phyloP scores from a whole-genome alignment of 768 basidiomycete species.

The Butyriboletus loyo region DNA sequence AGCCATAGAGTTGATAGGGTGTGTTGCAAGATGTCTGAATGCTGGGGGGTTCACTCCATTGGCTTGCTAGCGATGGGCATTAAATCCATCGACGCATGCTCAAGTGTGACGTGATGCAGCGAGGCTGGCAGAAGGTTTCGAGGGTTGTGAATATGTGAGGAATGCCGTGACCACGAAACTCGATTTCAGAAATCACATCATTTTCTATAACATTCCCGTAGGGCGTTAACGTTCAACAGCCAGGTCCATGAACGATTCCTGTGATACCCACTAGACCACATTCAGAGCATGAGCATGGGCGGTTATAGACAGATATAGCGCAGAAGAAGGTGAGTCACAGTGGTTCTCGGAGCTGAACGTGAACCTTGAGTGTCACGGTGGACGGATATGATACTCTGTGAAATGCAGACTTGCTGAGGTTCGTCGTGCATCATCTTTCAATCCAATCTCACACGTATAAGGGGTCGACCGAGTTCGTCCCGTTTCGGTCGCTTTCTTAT shows the following conservation, averaged over 20 bases:
- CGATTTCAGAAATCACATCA: not conserved
- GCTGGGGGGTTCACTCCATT: not conserved
- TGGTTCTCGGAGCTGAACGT: no score
- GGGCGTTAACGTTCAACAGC: not conserved
- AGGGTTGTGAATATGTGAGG: conserved; percentile 5
- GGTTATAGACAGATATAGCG: not conserved
- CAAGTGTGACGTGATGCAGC: not conserved
- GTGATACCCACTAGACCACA: not conserved
- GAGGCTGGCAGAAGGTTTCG: not conserved
- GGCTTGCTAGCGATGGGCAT: not conserved
- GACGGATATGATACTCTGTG: not conserved
- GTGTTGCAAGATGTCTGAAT: not conserved
- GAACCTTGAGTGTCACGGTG: no score
- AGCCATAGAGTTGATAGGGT: conserved; percentile 4
- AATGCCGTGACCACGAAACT: not conserved
- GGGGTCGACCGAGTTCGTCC: not conserved
- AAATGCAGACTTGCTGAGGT: no score
- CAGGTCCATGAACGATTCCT: not conserved
- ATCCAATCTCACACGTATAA: not conserved
- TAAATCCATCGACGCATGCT: conserved; percentile 8
- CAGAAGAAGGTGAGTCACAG: not conserved
- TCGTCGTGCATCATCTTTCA: not conserved
- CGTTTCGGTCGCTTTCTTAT: not conserved
- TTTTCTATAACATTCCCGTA: not conserved
- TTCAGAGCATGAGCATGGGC: not conserved